Base-by-base conservation (phyloP, 164 flowering plant species). In the Magnolia changhungtana region DNA sequence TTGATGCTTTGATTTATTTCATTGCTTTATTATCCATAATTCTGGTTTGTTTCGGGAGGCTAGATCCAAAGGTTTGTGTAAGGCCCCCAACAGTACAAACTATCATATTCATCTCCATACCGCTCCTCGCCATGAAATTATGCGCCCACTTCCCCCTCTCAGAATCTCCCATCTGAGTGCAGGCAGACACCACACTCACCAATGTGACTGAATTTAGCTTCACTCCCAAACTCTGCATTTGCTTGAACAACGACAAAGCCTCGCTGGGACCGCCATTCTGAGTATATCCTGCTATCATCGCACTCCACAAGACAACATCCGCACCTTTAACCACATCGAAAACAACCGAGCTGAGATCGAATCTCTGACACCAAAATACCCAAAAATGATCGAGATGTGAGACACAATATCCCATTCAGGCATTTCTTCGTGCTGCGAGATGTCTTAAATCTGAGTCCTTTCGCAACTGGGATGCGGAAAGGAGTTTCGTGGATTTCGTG, bases 221-320 rank as follows among this genome's bases (percentile, higher is more conserved):
- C 67, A 77, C 63, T 8, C 78, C 75, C 52, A 24, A 18, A 31
- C 51, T 52, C 76, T 67, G 50, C 83, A 77, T 81, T 49, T 66
- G 71, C 14, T 74, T 64, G 74, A 81, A 81, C 64, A 74, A 61
- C 6, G 71, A 69, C 75, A 81, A 51, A 69, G 83, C 80, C 74
- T 75, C 72, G 1, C n/a, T 65, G 5, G 80, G 72, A 27, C 24
- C 70, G 50, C 75, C 80, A 77, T 77, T 81, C 61, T 71, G 75
- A 69, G 78, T 69, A 68, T 66, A 77, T 72, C 84, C 84, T 0
- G 71, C 73, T 9, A 81, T 68, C 76, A 78, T 75, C 19, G 81
- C 81, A 69, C 76, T 78, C 76, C 79, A 76, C 14, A 76, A n/a
- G 74, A 76, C 51, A 66, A 82, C 67, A 50, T 74, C 73, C n/a